Evolutionary conservation across 2,329 filamentous ascomycete genomes (phyloP).

Genomic region (Aspergillus piperis): DNA sequence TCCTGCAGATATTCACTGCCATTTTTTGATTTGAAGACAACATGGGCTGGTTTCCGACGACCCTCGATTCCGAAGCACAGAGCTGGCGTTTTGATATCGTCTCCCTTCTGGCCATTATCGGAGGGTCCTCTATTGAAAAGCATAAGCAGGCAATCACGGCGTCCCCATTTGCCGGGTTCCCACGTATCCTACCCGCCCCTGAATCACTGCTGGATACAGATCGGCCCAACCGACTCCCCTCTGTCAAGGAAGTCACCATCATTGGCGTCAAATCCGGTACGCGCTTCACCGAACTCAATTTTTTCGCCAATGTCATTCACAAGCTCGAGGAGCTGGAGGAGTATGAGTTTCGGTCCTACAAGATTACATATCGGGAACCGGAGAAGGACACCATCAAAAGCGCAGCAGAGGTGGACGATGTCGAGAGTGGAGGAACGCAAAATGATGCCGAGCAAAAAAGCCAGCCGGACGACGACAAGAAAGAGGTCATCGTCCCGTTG

Average conservation of each 20-base stretch:
- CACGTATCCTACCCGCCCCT: conserved; percentile 62
- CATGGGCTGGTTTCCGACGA: conserved; percentile 15
- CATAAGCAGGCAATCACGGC: conserved; percentile 62
- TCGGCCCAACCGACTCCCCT: conserved; percentile 58
- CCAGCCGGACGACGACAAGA: neutral
- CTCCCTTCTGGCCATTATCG: conserved; percentile 63
- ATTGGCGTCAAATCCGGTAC: conserved; percentile 61
- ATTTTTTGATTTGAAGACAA: neutral
- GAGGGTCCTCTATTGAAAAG: conserved; percentile 60
- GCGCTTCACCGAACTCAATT: conserved; percentile 58
- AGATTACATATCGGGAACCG: conserved; percentile 1
- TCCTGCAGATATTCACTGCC: neutral
- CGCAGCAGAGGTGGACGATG: neutral
- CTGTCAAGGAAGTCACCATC: conserved; percentile 54
- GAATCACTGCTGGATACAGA: conserved; percentile 60
- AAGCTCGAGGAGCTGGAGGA: conserved; percentile 29
- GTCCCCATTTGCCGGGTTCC: conserved; percentile 57
- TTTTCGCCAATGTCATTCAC: conserved; percentile 64
- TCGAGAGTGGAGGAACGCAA: neutral
- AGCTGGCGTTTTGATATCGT: conserved; percentile 62
- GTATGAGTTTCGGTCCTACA: conserved; percentile 14
- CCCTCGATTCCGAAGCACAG: conserved; percentile 4
- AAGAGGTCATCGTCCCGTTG: conserved; percentile 12
- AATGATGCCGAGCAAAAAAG: neutral
- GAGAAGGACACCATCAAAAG: neutral